These are phyloP conservation scores for Pseudogymnoascus sp. DNA, from an alignment of 2,329 filamentous ascomycete genomes.

Conservation along the genomic window DNA sequence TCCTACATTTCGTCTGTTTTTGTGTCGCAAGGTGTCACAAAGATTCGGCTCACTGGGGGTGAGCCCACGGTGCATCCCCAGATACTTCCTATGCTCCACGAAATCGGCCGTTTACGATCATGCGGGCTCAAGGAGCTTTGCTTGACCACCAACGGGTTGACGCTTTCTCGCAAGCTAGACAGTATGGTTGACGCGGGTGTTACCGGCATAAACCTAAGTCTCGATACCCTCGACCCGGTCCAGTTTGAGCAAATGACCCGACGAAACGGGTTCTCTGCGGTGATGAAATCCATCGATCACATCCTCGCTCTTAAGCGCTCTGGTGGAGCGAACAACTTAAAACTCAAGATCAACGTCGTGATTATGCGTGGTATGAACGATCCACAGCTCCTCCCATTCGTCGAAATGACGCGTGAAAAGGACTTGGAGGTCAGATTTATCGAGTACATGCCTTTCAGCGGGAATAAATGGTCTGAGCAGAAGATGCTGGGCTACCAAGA, in stretches of 20 bases:
- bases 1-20: constrained; percentile 85
- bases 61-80: constrained; percentile 91
- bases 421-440: constrained; percentile 94
- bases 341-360: constrained; percentile 94
- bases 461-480: constrained; percentile 86
- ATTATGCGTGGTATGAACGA: constrained; percentile 96
- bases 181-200: constrained; percentile 86
- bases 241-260: constrained; percentile 96
- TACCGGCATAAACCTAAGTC: constrained; percentile 85
- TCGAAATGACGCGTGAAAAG: constrained; percentile 78
- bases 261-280: constrained; percentile 82
- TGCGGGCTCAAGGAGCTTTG: constrained; percentile 80
- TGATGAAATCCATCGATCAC: constrained; percentile 80
- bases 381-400: constrained; percentile 78
- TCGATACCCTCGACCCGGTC: constrained; percentile 92
- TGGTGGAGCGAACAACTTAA: constrained; percentile 70
- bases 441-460: constrained; percentile 99
- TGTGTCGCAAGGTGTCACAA: constrained; percentile 87
- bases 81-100: constrained; percentile 81
- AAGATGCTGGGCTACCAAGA: constrained; percentile 92
- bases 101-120: constrained; percentile 66
- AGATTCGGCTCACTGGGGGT: constrained; percentile 90
- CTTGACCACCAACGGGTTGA: constrained; percentile 92
- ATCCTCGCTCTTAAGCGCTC: constrained; percentile 80
- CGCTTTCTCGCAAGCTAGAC: constrained; percentile 82